These are phyloP conservation scores for Corylus americana DNA, from an alignment of 306 rosid genomes.

Conservation along the genomic window DNA sequence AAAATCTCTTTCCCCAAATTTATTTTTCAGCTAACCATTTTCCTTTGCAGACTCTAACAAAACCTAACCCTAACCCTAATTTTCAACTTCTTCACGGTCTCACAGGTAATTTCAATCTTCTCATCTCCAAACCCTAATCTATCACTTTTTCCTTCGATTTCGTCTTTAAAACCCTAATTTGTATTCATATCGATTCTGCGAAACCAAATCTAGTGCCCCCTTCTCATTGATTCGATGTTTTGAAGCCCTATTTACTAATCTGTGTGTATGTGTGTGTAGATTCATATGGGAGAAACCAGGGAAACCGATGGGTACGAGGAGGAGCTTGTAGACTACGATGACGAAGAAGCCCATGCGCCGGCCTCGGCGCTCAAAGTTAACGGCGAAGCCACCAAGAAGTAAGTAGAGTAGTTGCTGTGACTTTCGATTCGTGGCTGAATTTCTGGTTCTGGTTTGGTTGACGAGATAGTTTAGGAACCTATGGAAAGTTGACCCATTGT, in stretches of 20 bases:
- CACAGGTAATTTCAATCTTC: slow-evolving; percentile 41
- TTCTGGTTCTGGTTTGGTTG: not conserved
- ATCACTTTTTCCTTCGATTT: not conserved
- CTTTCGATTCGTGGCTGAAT: not conserved
- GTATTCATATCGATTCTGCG: not conserved
- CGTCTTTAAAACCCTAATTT: slow-evolving; percentile 33
- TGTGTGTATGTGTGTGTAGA: slow-evolving; percentile 34
- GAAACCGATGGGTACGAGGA: slow-evolving; percentile 85
- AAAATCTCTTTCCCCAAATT: slow-evolving; percentile 31
- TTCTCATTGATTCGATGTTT: not conserved
- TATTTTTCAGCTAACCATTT: slow-evolving; percentile 70
- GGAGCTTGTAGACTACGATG: slow-evolving; percentile 96
- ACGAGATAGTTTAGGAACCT: not conserved
- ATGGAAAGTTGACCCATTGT: not conserved
- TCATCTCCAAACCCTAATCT: slow-evolving; percentile 38
- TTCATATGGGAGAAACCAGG: slow-evolving; percentile 78
- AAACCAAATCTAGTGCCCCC: not conserved
- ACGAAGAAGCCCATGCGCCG: slow-evolving; percentile 92
- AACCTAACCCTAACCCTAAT: slow-evolving; percentile 40
- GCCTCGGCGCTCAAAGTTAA: slow-evolving; percentile 83
- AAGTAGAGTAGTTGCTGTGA: slow-evolving; percentile 9
- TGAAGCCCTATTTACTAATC: not conserved
- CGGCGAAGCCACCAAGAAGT: slow-evolving; percentile 94
- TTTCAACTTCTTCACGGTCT: slow-evolving; percentile 12
- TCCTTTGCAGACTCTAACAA: slow-evolving; percentile 71